phyloP scores from a whole-genome alignment of 441 rosid species.

The Syzygium malaccense region DNA sequence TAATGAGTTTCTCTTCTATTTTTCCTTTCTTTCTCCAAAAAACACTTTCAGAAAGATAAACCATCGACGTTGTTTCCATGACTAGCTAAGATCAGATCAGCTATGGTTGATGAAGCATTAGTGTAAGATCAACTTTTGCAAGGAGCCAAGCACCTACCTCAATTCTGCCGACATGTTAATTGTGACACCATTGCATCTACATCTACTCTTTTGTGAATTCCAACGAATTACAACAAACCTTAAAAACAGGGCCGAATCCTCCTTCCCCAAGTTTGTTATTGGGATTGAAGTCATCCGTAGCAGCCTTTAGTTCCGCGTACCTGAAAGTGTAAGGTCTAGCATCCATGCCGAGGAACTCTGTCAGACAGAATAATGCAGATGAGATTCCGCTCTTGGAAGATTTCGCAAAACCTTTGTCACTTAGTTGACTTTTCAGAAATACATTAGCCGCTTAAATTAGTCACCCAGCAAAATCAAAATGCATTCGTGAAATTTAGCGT shows the following conservation, averaged over 20 bases:
- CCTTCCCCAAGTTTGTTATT: constrained; percentile 72
- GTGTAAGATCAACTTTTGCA: background rate
- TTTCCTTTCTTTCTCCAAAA: background rate
- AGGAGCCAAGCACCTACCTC: background rate
- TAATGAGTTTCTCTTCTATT: background rate
- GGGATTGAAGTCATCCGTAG: constrained; percentile 50
- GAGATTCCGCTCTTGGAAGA: background rate
- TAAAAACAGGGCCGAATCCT: constrained; percentile 65
- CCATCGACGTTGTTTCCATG: background rate
- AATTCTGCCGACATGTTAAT: background rate
- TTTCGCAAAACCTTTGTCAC: background rate
- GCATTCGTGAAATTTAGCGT: background rate
- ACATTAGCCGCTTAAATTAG: background rate
- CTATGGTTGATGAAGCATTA: fast-evolving
- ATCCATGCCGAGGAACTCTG: constrained; percentile 40
- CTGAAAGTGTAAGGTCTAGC: constrained; percentile 55
- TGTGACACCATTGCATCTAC: background rate
- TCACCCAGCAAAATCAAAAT: background rate
- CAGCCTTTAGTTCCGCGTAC: constrained; percentile 48
- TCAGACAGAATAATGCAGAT: constrained; percentile 5
- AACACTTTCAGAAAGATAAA: background rate
- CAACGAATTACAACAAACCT: constrained; percentile 15
- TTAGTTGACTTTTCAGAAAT: background rate
- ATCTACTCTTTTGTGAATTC: background rate
- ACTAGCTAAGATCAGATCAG: background rate